phyloP scores from a whole-genome alignment of 305 asterid genomes.

The Fraxinus nigra region DNA sequence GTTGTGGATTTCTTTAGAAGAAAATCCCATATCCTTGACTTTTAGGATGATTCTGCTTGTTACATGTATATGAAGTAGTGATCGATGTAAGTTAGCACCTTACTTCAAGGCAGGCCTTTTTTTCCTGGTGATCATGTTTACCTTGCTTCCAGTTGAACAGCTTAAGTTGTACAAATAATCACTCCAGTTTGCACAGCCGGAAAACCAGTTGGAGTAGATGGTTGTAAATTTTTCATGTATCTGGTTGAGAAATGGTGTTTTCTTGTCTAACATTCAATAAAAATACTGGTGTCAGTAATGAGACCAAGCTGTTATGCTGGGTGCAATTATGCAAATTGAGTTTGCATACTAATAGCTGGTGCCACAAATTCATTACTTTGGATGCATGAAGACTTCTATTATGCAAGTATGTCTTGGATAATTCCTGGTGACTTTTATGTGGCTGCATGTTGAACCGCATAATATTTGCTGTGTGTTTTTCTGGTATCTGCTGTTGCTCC shows the following conservation, averaged over 20 bases:
- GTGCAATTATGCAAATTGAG: conserved; percentile 6
- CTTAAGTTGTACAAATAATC: background rate
- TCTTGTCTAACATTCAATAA: conserved; percentile 8
- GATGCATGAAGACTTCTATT: conserved; percentile 8
- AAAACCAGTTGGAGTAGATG: conserved; percentile 21
- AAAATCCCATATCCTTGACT: conserved; percentile 8
- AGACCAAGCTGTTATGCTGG: conserved; percentile 16
- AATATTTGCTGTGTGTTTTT: conserved; percentile 14
- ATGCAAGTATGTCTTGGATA: conserved; percentile 22
- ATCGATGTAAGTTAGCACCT: conserved; percentile 12
- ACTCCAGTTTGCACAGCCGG: background rate
- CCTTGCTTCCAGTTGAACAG: background rate
- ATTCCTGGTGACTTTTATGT: conserved; percentile 12
- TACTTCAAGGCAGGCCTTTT: background rate
- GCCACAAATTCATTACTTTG: conserved; percentile 9
- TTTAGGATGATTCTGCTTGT: conserved; percentile 17
- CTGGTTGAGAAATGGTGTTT: conserved; percentile 9
- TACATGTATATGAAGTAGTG: conserved; percentile 5
- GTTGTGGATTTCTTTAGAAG: conserved; percentile 4
- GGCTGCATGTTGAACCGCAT: conserved; percentile 20
- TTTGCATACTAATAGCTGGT: conserved; percentile 8
- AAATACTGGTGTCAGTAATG: conserved; percentile 10
- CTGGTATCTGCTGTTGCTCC: conserved; percentile 20
- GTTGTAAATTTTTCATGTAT: conserved; percentile 11
- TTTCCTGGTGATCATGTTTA: conserved; percentile 10